These are phyloP conservation scores for Nitzschia sp. DNA, from an alignment of 108 stramenopile genomes.

Conservation along the genomic window DNA sequence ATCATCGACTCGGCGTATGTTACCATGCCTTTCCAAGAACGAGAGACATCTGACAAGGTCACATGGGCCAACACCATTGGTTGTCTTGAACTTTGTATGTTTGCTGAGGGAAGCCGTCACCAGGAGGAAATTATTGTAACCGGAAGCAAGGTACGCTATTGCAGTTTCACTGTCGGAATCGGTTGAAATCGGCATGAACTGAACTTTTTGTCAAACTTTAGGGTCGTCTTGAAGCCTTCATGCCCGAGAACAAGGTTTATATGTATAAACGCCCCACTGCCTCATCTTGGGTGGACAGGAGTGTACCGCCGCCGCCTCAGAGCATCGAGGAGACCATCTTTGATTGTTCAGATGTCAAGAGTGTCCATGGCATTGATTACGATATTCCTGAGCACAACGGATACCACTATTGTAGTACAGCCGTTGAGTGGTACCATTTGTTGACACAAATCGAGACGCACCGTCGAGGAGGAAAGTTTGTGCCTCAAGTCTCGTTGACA, in stretches of 20 bases:
- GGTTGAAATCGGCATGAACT: too few species aligned
- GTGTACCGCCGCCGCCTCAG: constrained; percentile 63
- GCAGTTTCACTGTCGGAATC: background rate
- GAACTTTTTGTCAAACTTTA: constrained; percentile 4
- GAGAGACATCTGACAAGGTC: background rate
- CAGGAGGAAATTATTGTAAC: constrained; percentile 89
- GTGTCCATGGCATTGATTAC: constrained; percentile 61
- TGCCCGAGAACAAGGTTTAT: constrained; percentile 86
- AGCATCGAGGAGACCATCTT: constrained; percentile 56
- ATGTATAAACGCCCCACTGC: constrained; percentile 56
- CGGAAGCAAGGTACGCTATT: constrained; percentile 57
- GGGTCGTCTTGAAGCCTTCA: constrained; percentile 80
- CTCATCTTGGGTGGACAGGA: constrained; percentile 64
- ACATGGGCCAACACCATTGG: constrained; percentile 48
- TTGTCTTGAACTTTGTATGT: constrained; percentile 84
- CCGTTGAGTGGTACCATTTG: constrained; percentile 72
- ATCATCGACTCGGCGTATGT: constrained; percentile 86
- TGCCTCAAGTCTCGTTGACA: constrained; percentile 62
- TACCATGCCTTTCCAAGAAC: constrained; percentile 55
- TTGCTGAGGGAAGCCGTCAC: constrained; percentile 79
- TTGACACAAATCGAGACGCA: constrained; percentile 48
- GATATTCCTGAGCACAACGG: constrained; percentile 77
- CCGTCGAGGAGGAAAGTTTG: constrained; percentile 42
- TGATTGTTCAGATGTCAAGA: constrained; percentile 71
- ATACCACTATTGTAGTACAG: constrained; percentile 81